Evolutionary conservation across 2,329 filamentous ascomycete species (phyloP).

Genomic region (Colletotrichum sp.): DNA sequence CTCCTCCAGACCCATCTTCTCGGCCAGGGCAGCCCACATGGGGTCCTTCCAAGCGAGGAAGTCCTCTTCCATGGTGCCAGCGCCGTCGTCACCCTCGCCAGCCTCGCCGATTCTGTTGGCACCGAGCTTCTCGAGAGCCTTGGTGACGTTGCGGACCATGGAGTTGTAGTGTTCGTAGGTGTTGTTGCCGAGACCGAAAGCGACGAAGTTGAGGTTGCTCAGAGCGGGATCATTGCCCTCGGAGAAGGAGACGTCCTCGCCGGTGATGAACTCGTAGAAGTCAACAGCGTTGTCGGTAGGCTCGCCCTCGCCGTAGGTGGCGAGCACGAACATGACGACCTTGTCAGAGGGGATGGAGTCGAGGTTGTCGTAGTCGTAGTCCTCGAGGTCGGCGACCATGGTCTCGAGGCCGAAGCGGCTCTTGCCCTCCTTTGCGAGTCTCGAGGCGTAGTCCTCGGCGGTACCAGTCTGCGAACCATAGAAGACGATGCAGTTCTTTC

Average conservation of each 20-base stretch:
- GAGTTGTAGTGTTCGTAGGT: constrained; percentile 99
- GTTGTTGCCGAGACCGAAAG: constrained; percentile 98
- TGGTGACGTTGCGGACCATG: constrained; percentile 93
- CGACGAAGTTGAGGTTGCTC: constrained; percentile 85
- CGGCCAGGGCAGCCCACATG: constrained; percentile 89
- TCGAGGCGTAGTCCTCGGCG: constrained; percentile 96
- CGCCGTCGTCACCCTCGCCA: constrained; percentile 96
- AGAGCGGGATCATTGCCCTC: constrained; percentile 77
- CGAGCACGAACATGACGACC: constrained; percentile 91
- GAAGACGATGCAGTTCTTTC: constrained; percentile 98
- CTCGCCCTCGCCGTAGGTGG: constrained; percentile 97
- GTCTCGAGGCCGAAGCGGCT: constrained; percentile 96
- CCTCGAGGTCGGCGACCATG: constrained; percentile 97
- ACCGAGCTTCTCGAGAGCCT: constrained; percentile 80
- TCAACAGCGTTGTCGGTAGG: constrained; percentile 98
- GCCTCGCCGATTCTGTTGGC: constrained; percentile 84
- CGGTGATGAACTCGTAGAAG: constrained; percentile 94
- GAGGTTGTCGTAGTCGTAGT: constrained; percentile 95
- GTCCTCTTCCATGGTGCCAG: constrained; percentile 99
- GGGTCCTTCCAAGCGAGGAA: constrained; percentile 99
- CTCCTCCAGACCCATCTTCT: constrained; percentile 89
- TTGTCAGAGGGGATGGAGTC: constrained; percentile 90
- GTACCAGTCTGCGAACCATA: constrained; percentile 99
- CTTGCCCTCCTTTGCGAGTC: constrained; percentile 95
- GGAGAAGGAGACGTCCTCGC: constrained; percentile 82